Conservation (phyloP, 441 rosid species). For the Lepidium campestre region DNA sequence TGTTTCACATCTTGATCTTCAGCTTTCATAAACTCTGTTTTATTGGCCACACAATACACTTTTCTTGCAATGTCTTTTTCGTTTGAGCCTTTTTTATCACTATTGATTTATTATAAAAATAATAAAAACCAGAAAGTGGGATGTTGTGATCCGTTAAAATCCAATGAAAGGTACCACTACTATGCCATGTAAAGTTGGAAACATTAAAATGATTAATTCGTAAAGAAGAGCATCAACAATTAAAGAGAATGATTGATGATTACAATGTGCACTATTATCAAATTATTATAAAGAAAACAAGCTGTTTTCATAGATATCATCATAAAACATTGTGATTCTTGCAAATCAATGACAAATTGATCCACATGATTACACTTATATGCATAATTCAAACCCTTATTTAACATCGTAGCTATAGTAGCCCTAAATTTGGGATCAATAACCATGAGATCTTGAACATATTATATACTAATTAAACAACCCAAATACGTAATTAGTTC, state of each 20-base stretch:
- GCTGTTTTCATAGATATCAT: background rate
- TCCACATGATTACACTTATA: constrained; percentile 5
- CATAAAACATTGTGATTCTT: background rate
- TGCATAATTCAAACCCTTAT: constrained; percentile 6
- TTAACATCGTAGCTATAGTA: background rate
- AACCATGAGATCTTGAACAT: background rate
- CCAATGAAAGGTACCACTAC: constrained; percentile 5
- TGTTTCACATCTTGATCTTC: background rate
- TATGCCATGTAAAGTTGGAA: background rate
- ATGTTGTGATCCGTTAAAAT: constrained; percentile 9
- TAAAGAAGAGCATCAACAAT: constrained; percentile 7
- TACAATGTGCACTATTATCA: background rate
- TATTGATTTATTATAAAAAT: background rate
- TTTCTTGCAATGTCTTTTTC: constrained; percentile 3
- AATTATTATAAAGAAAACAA: background rate
- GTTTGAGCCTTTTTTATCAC: background rate
- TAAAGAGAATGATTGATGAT: background rate
- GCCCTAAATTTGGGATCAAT: background rate
- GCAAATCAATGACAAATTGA: constrained; percentile 16
- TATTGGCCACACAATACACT: constrained; percentile 9
- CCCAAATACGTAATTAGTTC: background rate
- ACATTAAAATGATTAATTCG: background rate
- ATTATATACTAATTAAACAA: constrained; percentile 3
- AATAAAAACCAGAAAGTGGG: background rate
- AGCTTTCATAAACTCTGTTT: background rate